Evolutionary conservation across 768 basidiomycete species (phyloP).

Genomic region (Agrocybe praecox): DNA sequence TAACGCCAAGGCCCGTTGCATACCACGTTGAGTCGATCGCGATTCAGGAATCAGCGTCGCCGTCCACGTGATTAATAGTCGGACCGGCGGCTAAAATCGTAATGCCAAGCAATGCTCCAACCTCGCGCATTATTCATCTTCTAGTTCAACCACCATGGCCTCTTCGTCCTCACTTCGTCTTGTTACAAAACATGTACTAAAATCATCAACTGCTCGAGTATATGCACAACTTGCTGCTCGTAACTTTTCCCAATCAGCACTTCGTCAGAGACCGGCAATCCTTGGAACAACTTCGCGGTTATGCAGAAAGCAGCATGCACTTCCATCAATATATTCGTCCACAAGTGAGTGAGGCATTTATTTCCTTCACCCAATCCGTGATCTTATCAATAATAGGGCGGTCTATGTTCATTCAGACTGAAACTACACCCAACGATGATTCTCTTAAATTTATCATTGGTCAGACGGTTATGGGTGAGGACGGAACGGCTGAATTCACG

Average conservation of each 20-base stretch:
- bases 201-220: slow-evolving; percentile 9
- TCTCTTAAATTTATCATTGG: slow-evolving; percentile 99
- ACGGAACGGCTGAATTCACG: slow-evolving; percentile 92
- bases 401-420: slow-evolving; percentile 99
- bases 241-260: slow-evolving; percentile 12
- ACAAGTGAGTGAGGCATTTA: slow-evolving; percentile 15
- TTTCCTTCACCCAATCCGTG: neutral
- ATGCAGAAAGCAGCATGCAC: slow-evolving; percentile 8
- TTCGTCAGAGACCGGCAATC: slow-evolving; percentile 1
- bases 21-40: neutral
- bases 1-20: neutral
- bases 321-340: slow-evolving; percentile 6
- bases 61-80: neutral
- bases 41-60: neutral
- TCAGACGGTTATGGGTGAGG: slow-evolving; percentile 80
- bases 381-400: slow-evolving; percentile 47
- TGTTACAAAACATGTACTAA: slow-evolving; percentile 15
- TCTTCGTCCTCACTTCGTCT: slow-evolving; percentile 20
- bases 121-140: slow-evolving; percentile 10
- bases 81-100: neutral
- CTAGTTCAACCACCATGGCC: slow-evolving; percentile 23
- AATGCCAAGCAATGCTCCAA: neutral
- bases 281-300: slow-evolving; percentile 9
- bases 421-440: slow-evolving; percentile 95
- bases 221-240: slow-evolving; percentile 11